Evolutionary conservation across 2,329 filamentous ascomycete genomes (phyloP).

Genomic region (Ophiostoma quercus): DNA sequence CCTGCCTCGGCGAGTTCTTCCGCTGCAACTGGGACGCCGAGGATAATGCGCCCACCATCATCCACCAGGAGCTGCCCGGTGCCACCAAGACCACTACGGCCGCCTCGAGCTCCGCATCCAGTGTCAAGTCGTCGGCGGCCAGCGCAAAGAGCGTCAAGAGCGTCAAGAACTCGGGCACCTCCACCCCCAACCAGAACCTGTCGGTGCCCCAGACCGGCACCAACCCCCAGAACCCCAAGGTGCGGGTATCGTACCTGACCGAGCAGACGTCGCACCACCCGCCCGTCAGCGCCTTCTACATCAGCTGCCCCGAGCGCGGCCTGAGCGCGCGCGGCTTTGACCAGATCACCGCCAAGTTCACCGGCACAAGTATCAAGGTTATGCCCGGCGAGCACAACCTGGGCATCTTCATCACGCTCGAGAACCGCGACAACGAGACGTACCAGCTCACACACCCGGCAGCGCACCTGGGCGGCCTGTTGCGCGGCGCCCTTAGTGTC

Average conservation of each 20-base stretch:
- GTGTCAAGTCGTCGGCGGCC: constrained; percentile 39
- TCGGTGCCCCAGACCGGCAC: constrained; percentile 47
- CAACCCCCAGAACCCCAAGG: constrained; percentile 44
- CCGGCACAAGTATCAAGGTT: constrained; percentile 88
- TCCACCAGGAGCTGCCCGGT: constrained; percentile 40
- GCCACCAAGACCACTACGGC: constrained; percentile 31
- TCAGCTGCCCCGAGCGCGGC: constrained; percentile 87
- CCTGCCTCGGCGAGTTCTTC: constrained; percentile 94
- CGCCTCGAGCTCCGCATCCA: constrained; percentile 42
- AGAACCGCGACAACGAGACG: constrained; percentile 75
- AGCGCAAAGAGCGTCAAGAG: constrained; percentile 17
- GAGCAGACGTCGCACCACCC: constrained; percentile 98
- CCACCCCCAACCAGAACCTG: constrained; percentile 44
- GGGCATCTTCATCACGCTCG: constrained; percentile 87
- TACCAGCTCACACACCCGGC: constrained; percentile 93
- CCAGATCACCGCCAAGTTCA: constrained; percentile 96
- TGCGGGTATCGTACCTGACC: constrained; percentile 88
- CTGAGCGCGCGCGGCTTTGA: constrained; percentile 86
- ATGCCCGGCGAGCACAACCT: constrained; percentile 88
- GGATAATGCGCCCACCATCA: constrained; percentile 65
- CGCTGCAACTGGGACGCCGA: constrained; percentile 95
- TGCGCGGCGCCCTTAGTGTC: constrained; percentile 82
- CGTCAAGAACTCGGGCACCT: constrained; percentile 21
- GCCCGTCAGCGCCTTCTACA: constrained; percentile 91
- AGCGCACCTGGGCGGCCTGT: constrained; percentile 82